Percentiles rank a stretch among this genome's conserved stretches.
phyloP scores from a whole-genome alignment of 2,329 filamentous ascomycete genomes.

The Arachnopeziza araneosa region DNA sequence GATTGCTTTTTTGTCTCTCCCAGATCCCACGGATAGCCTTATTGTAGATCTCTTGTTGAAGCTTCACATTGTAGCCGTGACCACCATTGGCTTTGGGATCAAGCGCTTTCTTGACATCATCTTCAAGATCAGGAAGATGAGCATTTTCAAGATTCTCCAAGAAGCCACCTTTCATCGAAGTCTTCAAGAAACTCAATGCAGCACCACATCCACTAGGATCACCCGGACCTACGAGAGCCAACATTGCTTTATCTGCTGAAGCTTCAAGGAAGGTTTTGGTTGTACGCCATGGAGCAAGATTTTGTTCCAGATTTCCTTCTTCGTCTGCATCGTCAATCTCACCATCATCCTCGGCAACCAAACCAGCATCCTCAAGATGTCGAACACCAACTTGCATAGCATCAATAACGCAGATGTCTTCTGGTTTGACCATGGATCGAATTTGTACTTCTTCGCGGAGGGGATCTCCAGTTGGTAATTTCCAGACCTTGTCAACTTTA shows the following conservation, averaged over 20 bases:
- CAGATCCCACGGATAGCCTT: conserved; percentile 88
- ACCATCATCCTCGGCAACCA: conserved; percentile 64
- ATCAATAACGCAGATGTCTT: conserved; percentile 90
- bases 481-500: conserved; percentile 79
- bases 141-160: conserved; percentile 66
- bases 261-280: conserved; percentile 96
- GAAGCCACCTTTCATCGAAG: conserved; percentile 96
- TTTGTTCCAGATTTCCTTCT: conserved; percentile 59
- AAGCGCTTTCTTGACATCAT: conserved; percentile 61
- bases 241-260: conserved; percentile 92
- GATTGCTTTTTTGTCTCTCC: conserved; percentile 76
- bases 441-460: conserved; percentile 77
- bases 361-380: conserved; percentile 85
- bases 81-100: conserved; percentile 86
- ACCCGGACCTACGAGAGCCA: conserved; percentile 87
- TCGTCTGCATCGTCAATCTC: conserved; percentile 48
- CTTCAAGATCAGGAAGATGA: conserved; percentile 46
- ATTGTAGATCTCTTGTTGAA: conserved; percentile 88
- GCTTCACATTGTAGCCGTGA: conserved; percentile 95
- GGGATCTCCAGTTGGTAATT: conserved; percentile 64
- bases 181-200: conserved; percentile 95
- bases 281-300: conserved; percentile 92
- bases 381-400: conserved; percentile 95
- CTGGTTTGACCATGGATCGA: conserved; percentile 84
- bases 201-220: conserved; percentile 91